Percentiles rank a stretch among this genome's conserved stretches.
Conservation (phyloP, 2,329 filamentous ascomycete species). For the Hymenoscyphus scutula region DNA sequence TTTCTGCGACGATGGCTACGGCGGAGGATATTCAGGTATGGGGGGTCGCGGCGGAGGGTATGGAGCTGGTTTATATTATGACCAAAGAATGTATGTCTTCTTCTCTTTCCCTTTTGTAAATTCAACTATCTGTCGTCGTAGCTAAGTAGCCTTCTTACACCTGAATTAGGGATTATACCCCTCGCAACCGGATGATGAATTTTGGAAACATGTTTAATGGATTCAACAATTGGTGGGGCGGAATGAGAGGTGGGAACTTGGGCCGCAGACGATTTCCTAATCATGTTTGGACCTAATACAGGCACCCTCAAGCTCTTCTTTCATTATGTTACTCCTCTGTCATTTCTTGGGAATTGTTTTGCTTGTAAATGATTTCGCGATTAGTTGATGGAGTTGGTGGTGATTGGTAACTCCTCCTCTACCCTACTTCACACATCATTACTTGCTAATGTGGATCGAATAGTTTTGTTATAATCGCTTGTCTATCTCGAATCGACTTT, state of each 20-base stretch:
- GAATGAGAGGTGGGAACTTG: not conserved
- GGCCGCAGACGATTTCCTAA: not conserved
- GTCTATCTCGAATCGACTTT: not conserved
- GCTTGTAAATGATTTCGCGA: not conserved
- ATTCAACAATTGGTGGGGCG: not conserved
- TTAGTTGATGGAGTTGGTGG: not conserved
- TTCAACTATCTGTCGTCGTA: not conserved
- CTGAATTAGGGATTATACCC: not conserved
- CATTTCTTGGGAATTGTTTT: not conserved
- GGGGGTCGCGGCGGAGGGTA: slow-evolving; percentile 2
- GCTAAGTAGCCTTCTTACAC: not conserved
- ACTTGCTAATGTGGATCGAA: not conserved
- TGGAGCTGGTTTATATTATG: not conserved
- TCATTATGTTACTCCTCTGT: not conserved
- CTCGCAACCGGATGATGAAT: not conserved
- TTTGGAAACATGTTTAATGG: not conserved
- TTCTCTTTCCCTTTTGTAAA: not conserved
- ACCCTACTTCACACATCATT: not conserved
- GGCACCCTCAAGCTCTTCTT: too few relatives aligned
- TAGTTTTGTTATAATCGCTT: not conserved
- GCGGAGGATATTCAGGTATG: not conserved
- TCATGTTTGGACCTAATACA: not conserved
- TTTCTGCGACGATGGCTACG: slow-evolving; percentile 9
- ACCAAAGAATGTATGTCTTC: slow-evolving; percentile 6
- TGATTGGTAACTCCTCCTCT: not conserved